Evolutionary conservation across 106 monocot species (phyloP), one percentile per base, ranked within the genome.

Genomic region (Dendrobium huoshanense): DNA sequence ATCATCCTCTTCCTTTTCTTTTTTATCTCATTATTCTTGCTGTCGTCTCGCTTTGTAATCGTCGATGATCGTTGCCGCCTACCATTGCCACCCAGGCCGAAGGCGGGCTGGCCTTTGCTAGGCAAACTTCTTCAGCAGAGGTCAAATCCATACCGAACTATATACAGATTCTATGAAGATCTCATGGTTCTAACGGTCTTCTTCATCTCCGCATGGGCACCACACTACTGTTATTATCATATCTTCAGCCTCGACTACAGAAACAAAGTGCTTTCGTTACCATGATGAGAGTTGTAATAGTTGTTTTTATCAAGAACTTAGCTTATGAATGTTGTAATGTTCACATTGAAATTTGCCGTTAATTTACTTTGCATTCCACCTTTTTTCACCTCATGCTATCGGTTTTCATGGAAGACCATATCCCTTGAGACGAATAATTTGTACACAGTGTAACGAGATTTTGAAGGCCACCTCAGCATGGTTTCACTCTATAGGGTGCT

Each of bases 41-140:
- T 20, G 3, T 25, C 64, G 6, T 22, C 64, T 65, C 64, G 0
- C 24, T 65, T 65, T 25, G 22, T 24, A 24, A 24, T 3, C 64
- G 22, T 0, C 7, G 4, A 7, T 9, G 8, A 24, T 20, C 25
- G 0, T n/a, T 24, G 25, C 64, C 64, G 64, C 64, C 24, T 11
- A 10, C 64, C 70, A 1, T 9, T 70, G 44, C 89, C 89, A 0
- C 92, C 92, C 7, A 85, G 85, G 0, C 92, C 92, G 0, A 54
- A 20, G 24, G n/a, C n/a, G n/a, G 87, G 87, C 27, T 81, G 81
- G 85, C 92, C 92, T 3, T 56, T 92, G 27, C 56, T 92, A 0
- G 92, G 89, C 84, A 85, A 89, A 78, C 84, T 92, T 31, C 85
- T 83, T 1, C 87, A 85, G 41, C 83, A 89, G 15, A 81, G 87